phyloP scores from a whole-genome alignment of 352 stramenopile genomes.

The Phytophthora megakarya region DNA sequence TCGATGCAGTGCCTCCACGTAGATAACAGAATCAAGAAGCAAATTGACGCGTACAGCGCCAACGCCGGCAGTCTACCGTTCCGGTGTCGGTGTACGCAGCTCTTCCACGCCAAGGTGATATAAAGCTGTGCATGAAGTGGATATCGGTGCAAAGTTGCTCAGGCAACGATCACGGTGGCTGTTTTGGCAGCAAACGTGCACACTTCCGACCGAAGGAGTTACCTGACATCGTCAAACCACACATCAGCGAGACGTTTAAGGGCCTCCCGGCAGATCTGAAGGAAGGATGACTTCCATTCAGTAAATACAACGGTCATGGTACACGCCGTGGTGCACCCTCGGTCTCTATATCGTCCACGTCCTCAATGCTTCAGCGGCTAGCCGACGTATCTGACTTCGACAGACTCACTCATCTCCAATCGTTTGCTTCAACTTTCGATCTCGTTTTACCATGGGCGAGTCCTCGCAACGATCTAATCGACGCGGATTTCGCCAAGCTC shows the following conservation, averaged over 20 bases:
- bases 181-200: slow-evolving; percentile 8
- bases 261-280: background rate
- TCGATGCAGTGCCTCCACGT: too few relatives aligned
- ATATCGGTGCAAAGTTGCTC: slow-evolving; percentile 1
- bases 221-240: slow-evolving; percentile 1
- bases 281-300: too few relatives aligned
- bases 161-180: slow-evolving; percentile 1
- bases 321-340: too few relatives aligned
- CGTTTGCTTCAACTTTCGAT: too few relatives aligned
- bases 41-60: background rate
- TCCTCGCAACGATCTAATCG: background rate
- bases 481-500: too few relatives aligned
- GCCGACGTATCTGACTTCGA: too few relatives aligned
- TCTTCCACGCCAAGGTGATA: slow-evolving; percentile 1
- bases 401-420: too few relatives aligned
- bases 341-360: too few relatives aligned
- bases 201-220: slow-evolving; percentile 6
- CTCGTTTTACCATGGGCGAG: too few relatives aligned
- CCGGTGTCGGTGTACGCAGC: background rate
- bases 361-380: too few relatives aligned
- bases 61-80: background rate
- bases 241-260: background rate
- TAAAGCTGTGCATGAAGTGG: slow-evolving; percentile 7
- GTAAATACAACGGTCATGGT: background rate
- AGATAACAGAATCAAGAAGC: background rate